Evolutionary conservation across 2,329 filamentous ascomycete species (phyloP), one percentile per base, ranked within the genome.

Genomic region (Penicillium italicum): DNA sequence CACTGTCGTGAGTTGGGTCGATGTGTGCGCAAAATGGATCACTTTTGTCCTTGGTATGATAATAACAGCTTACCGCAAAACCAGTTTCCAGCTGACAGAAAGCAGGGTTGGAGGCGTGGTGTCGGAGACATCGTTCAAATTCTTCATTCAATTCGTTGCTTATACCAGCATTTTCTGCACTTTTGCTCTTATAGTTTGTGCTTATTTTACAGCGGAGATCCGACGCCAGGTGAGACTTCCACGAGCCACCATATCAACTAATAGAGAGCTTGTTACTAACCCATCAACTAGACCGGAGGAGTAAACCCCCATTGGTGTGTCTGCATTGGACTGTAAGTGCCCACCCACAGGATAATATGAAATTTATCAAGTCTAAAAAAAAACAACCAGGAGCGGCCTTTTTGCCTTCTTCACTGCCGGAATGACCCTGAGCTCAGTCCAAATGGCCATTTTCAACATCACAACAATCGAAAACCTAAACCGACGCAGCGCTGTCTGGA

Each of bases 1-100:
- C 93, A 97, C 73, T 95, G 89, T 67, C 86, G 86, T 50, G 90
- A 96, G 69, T 78, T 94, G 12, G 85, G 85, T 47, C 82, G 91
- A 41, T 97, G 93, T 68, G 88, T 96, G 22, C 78, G 82, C 38
- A 94, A 94, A 67, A 94, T 97, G 88, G 93, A 97, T 61, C 93
- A 97, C 69, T 94, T 92, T 66, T 99, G 94, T 68, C 94, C 93
- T 0, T 97, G 86, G 85, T 80, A 71, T 34, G 18, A 30, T 50
- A 22, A 14, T 37, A 30, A 14, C n/a, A 6, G 2, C 6, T 18
- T 22, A 3, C 4, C 5, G 12, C 4, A 30, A 34, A 12, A 3
- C 18, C 8, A 6, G 9, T 16, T 18, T 8, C 50, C 16, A 9
- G 62, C 62, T 63, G 34, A 63, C 50, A 31, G 26, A 28, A 28